Evolutionary conservation across 495 filamentous ascomycete species (phyloP), one percentile per base, ranked within the genome.

Genomic region (Pseudotulostoma volvatum): DNA sequence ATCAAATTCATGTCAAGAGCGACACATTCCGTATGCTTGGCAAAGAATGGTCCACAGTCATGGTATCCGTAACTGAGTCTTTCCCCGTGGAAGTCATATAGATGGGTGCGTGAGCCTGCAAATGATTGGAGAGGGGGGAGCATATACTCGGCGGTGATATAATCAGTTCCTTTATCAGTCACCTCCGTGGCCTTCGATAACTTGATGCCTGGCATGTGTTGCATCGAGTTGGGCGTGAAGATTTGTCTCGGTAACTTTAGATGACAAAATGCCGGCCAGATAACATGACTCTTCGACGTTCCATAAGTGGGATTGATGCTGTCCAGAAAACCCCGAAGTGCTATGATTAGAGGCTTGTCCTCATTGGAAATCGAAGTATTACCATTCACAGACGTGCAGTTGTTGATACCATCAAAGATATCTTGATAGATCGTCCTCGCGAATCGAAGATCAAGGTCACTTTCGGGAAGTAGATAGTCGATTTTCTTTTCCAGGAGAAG

Each of bases 401-500:
- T 11, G 5, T 28, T 28, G 11, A 5, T 28, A 28, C 23, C 23
- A 28, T 31, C 18, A 4, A 50, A 44, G 17, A 62, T 31, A 4
- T 64, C 49, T 1, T 39, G 46, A 34, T 51, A 54, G 14, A 57
- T 17, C 11, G 46, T 60, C 18, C 58, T 53, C 3, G 57, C 60
- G 36, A 66, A 66, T 3, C 61, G 61, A 18, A 66, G 45, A 40
- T 66, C 63, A 19, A 56, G 37, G 2, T 53, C 43, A 25, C 48
- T 55, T 42, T 66, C 63, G 2, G 63, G 63, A 9, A 66, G 50
- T 8, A 66, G 48, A 39, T 62, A 64, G 34, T 66, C 61, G 9
- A 64, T 50, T 25, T 46, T 54, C 33, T 41, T 61, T 17, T 57
- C 48, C 11, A 37, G 18, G 9, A 54, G 25, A 16, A 66, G 43